A percentile compares a stretch with the other conserved stretches of the same genome.
These are phyloP conservation scores for Daldinia grandis DNA, from an alignment of 495 filamentous ascomycete species.

Conservation along the genomic window DNA sequence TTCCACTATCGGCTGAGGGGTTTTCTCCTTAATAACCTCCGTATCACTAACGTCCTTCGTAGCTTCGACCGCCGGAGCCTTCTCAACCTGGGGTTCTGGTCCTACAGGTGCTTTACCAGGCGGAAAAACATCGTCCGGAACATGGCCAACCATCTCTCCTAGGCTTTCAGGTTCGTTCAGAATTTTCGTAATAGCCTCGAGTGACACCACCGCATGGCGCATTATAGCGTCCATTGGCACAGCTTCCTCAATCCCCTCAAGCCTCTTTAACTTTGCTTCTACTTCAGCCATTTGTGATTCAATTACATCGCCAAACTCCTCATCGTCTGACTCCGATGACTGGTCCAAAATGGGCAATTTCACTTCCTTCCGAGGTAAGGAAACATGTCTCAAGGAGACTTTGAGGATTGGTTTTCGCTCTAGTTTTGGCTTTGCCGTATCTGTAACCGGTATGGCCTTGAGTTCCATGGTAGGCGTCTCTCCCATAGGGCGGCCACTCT, in stretches of 20 bases:
- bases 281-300: constrained; percentile 54
- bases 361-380: constrained; percentile 44
- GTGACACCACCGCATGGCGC: constrained; percentile 48
- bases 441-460: not conserved
- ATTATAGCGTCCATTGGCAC: constrained; percentile 40
- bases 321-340: constrained; percentile 59
- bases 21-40: constrained; percentile 35
- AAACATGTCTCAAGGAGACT: constrained; percentile 28
- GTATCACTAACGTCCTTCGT: constrained; percentile 42
- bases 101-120: constrained; percentile 47
- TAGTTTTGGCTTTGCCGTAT: constrained; percentile 18
- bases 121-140: constrained; percentile 45
- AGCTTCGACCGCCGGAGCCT: constrained; percentile 43
- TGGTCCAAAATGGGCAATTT: constrained; percentile 43
- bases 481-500: not conserved
- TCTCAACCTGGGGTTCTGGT: constrained; percentile 52
- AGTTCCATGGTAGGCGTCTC: constrained; percentile 5
- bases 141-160: constrained; percentile 45
- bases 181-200: constrained; percentile 48
- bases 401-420: constrained; percentile 32
- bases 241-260: constrained; percentile 43
- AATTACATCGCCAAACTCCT: constrained; percentile 62
- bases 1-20: constrained; percentile 24
- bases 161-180: constrained; percentile 46
- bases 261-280: constrained; percentile 52